These are phyloP conservation scores for Nicotiana noctiflora DNA, from an alignment of 257 asterid species.

Conservation along the genomic window DNA sequence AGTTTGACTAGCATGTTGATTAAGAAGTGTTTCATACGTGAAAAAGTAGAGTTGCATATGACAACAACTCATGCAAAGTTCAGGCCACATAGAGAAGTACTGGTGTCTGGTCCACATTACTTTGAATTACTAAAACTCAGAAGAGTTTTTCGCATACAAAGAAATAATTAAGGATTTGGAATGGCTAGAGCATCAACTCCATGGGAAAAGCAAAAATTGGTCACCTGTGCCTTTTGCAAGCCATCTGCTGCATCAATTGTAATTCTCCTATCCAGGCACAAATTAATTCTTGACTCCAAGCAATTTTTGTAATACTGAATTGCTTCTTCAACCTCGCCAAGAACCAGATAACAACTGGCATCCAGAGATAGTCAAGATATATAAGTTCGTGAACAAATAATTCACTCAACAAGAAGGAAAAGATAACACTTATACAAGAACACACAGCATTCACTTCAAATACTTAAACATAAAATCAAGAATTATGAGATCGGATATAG, in stretches of 20 bases:
- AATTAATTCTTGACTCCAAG: constrained; percentile 41
- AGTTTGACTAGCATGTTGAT: background rate
- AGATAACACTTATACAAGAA: background rate
- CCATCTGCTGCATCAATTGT: constrained; percentile 84
- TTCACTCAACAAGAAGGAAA: background rate
- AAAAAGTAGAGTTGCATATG: background rate
- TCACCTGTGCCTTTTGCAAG: constrained; percentile 78
- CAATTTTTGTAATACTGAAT: constrained; percentile 45
- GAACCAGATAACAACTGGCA: constrained; percentile 64
- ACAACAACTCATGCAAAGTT: background rate
- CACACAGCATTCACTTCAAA: background rate
- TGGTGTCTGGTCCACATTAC: background rate
- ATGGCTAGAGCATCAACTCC: background rate
- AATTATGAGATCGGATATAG: background rate
- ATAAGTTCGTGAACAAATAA: background rate
- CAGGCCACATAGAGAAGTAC: background rate
- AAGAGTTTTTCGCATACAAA: background rate
- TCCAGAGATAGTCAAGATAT: constrained; percentile 3
- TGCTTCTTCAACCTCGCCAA: constrained; percentile 85
- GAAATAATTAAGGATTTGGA: background rate
- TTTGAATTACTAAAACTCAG: background rate
- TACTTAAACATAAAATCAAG: background rate
- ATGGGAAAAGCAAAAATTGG: constrained; percentile 7
- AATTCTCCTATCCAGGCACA: constrained; percentile 81
- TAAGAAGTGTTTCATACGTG: background rate